Evolutionary conservation across 495 filamentous ascomycete species (phyloP).

Genomic region (Evernia prunastri): DNA sequence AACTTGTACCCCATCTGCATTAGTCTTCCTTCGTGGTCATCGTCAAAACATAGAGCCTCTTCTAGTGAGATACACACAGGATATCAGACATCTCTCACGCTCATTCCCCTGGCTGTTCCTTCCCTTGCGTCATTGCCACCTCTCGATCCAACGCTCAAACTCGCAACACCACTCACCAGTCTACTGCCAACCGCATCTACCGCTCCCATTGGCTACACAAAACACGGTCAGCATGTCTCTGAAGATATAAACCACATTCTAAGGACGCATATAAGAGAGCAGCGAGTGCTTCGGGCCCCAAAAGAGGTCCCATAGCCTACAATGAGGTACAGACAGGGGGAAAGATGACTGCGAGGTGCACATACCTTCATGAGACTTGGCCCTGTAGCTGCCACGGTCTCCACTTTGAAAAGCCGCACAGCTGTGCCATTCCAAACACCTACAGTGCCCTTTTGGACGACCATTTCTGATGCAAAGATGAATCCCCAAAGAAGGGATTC

Average conservation of each 20-base stretch:
- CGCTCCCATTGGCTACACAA: conserved; percentile 61
- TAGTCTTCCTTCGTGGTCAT: neutral
- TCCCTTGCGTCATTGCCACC: conserved; percentile 4
- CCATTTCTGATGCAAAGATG: conserved; percentile 84
- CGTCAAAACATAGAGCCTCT: neutral
- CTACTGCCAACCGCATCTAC: conserved; percentile 95
- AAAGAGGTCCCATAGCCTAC: neutral
- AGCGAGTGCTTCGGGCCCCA: neutral
- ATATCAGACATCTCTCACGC: conserved; percentile 15
- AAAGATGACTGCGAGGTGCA: neutral
- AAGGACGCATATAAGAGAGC: neutral
- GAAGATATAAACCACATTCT: neutral
- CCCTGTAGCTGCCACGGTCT: conserved; percentile 71
- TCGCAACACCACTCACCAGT: conserved; percentile 61
- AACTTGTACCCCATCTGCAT: neutral
- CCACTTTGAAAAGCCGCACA: conserved; percentile 84
- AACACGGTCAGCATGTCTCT: neutral
- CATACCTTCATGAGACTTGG: conserved; percentile 61
- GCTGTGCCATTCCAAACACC: conserved; percentile 91
- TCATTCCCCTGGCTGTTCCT: conserved; percentile 1
- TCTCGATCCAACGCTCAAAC: conserved; percentile 13
- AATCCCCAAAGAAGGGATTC: conserved; percentile 94
- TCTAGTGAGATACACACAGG: neutral
- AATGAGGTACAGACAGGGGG: neutral
- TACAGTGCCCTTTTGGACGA: conserved; percentile 74